phyloP scores from a whole-genome alignment of 2,329 filamentous ascomycete genomes.

The Clonostachys chloroleuca region DNA sequence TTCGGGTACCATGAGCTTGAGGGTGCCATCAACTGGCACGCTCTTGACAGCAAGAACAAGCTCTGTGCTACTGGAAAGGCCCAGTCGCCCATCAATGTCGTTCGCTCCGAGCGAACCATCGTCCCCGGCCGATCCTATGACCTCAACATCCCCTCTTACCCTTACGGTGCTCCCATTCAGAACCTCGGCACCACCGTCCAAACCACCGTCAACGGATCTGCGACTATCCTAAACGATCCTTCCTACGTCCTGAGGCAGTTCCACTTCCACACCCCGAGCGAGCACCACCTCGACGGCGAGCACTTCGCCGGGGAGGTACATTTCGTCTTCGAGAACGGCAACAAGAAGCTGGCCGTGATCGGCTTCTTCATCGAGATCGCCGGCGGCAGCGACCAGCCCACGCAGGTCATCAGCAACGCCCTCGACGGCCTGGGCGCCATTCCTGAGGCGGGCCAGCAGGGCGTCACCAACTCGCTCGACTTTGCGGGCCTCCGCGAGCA shows the following conservation, averaged over 20 bases:
- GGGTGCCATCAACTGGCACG: conserved; percentile 46
- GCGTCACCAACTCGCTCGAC: conserved; percentile 26
- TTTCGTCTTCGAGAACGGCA: conserved; percentile 29
- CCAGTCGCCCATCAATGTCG: conserved; percentile 50
- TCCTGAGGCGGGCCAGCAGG: conserved; percentile 24
- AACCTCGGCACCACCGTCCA: conserved; percentile 43
- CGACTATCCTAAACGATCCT: conserved; percentile 23
- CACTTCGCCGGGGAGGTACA: conserved; percentile 33
- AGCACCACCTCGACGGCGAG: conserved; percentile 43
- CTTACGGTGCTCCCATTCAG: conserved; percentile 28
- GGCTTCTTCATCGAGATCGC: conserved; percentile 28
- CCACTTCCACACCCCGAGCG: conserved; percentile 54
- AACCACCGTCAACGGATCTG: conserved; percentile 38
- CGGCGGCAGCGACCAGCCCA: conserved; percentile 5
- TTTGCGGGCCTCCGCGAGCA: conserved; percentile 27
- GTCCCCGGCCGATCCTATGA: conserved; percentile 18
- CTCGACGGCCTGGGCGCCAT: conserved; percentile 29
- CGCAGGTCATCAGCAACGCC: conserved; percentile 22
- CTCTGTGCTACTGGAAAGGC: conserved; percentile 37
- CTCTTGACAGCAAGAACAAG: conserved; percentile 29
- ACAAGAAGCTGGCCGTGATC: conserved; percentile 19
- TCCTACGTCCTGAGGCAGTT: conserved; percentile 43
- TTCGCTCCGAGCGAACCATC: conserved; percentile 4
- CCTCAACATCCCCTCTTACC: conserved; percentile 22
- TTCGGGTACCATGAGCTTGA: conserved; percentile 33